Evolutionary conservation across 2,329 filamentous ascomycete species (phyloP).

Genomic region (Verticillium klebahnii): DNA sequence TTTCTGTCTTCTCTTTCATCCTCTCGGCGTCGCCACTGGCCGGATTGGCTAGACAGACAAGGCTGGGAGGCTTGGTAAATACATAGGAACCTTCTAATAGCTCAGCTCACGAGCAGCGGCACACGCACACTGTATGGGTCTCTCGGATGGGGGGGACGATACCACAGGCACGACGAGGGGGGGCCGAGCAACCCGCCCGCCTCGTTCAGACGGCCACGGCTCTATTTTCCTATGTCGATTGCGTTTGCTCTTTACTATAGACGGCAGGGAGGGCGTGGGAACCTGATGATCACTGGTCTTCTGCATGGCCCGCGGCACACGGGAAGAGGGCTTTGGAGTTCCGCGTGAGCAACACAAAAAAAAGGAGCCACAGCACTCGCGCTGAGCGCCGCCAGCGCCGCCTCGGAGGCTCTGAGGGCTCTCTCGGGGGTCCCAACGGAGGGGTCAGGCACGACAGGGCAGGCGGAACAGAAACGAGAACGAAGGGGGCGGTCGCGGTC

Average conservation of each 20-base stretch:
- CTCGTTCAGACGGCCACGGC: neutral
- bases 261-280: constrained; percentile 1
- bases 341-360: neutral
- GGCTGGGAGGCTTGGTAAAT: constrained; percentile 7
- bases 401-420: neutral
- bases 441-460: neutral
- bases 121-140: neutral
- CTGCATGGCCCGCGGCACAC: constrained; percentile 1
- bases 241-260: constrained; percentile 1
- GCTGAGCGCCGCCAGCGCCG: neutral
- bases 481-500: neutral
- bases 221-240: constrained; percentile 2
- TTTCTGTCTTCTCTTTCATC: neutral
- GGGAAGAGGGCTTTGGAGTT: constrained; percentile 2
- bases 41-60: neutral
- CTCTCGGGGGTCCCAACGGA: neutral
- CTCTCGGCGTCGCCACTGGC: neutral
- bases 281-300: constrained; percentile 5
- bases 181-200: neutral
- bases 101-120: neutral
- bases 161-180: neutral
- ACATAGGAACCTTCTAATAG: constrained; percentile 15
- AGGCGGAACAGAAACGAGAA: neutral
- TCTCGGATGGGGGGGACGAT: neutral
- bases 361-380: neutral